These are phyloP conservation scores for Penicillium waksmanii DNA, from an alignment of 495 filamentous ascomycete genomes.

Conservation along the genomic window DNA sequence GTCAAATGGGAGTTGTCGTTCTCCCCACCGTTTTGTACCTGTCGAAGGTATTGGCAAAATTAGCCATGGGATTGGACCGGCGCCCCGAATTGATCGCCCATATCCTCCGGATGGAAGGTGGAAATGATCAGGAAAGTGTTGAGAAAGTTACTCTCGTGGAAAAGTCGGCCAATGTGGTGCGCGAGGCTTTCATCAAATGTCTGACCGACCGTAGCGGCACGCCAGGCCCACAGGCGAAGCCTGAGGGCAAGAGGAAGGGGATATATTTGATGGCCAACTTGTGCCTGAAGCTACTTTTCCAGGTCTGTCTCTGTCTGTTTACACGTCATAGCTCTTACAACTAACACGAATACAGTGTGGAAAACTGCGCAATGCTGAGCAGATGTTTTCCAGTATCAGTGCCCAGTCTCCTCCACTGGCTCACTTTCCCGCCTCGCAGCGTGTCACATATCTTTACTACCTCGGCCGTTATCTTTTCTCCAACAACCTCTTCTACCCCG, in stretches of 20 bases:
- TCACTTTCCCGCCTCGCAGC: conserved; percentile 82
- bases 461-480: conserved; percentile 87
- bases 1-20: conserved; percentile 75
- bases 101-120: conserved; percentile 54
- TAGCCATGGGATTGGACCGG: conserved; percentile 80
- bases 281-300: conserved; percentile 85
- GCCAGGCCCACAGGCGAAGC: conserved; percentile 54
- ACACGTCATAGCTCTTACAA: neutral
- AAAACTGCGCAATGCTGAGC: conserved; percentile 68
- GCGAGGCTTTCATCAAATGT: conserved; percentile 89
- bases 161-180: conserved; percentile 80
- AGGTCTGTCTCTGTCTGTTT: conserved; percentile 51
- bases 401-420: conserved; percentile 77
- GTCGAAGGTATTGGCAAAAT: conserved; percentile 72
- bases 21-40: conserved; percentile 77
- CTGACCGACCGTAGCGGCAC: conserved; percentile 77
- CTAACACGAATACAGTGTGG: conserved; percentile 43
- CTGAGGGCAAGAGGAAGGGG: conserved; percentile 81
- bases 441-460: conserved; percentile 92
- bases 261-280: conserved; percentile 92
- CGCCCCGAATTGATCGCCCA: conserved; percentile 69
- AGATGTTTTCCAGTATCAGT: conserved; percentile 88
- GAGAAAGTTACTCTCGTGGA: conserved; percentile 79
- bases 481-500: conserved; percentile 76
- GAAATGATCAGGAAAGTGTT: conserved; percentile 52